Conservation (phyloP, 23 red algal species). For the Pyropia yezoensis region DNA sequence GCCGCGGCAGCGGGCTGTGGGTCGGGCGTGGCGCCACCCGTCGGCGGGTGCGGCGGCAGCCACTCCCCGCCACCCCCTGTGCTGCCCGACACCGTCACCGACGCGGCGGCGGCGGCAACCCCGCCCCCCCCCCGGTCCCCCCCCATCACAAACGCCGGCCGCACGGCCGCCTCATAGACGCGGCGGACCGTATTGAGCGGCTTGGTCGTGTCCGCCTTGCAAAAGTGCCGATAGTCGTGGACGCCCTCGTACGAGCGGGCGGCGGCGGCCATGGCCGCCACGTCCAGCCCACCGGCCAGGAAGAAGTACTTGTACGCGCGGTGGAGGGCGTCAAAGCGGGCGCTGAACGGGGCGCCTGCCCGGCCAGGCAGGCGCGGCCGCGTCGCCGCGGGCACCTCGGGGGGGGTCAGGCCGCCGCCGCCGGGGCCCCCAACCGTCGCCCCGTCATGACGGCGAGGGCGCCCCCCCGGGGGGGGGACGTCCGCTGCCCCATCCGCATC, state of each 20-base stretch:
- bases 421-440: too few species aligned
- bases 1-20: not conserved
- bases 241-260: constrained; percentile 58
- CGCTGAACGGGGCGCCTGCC: constrained; percentile 47
- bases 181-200: constrained; percentile 51
- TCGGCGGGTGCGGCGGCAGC: too few species aligned
- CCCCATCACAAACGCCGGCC: not conserved
- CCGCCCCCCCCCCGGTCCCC: not conserved
- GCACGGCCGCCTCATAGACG: constrained; percentile 47
- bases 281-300: constrained; percentile 26
- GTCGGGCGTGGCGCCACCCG: not conserved
- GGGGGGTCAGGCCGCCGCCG: too few species aligned
- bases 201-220: constrained; percentile 74
- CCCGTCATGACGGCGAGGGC: not conserved
- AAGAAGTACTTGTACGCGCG: constrained; percentile 94
- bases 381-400: too few species aligned
- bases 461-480: too few species aligned
- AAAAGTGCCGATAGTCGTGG: constrained; percentile 98
- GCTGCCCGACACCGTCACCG: too few species aligned
- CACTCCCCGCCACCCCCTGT: too few species aligned
- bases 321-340: constrained; percentile 67
- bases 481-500: not conserved
- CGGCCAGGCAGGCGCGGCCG: constrained; percentile 8
- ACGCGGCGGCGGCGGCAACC: too few species aligned
- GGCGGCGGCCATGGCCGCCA: constrained; percentile 60